A percentile compares a stretch with the other conserved stretches of the same genome.
These are phyloP conservation scores for Thermochaetoides thermophila DNA, from an alignment of 495 filamentous ascomycete genomes.

Conservation along the genomic window DNA sequence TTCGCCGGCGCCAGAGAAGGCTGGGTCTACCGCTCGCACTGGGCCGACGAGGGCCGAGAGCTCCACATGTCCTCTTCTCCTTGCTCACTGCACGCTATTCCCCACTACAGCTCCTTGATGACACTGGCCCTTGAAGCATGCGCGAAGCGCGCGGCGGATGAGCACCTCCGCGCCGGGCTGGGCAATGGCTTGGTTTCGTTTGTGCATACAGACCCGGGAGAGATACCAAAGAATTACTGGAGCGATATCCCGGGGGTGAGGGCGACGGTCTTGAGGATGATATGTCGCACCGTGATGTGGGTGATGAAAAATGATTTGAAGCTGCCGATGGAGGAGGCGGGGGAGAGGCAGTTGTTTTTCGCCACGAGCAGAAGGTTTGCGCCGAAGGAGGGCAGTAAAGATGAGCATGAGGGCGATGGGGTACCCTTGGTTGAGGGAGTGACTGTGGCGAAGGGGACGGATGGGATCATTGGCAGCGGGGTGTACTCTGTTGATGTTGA, in stretches of 20 bases:
- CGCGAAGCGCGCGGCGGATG: no score
- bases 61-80: constrained; percentile 4
- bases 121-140: constrained; percentile 7
- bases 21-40: constrained; percentile 6
- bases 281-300: background rate
- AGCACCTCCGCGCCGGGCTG: no score
- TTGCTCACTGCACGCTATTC: constrained; percentile 1
- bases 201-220: constrained; percentile 7
- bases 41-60: constrained; percentile 4
- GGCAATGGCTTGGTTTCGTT: constrained; percentile 6
- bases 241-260: background rate
- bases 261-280: background rate
- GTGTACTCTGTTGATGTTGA: background rate
- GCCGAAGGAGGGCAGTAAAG: background rate
- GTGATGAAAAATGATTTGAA: constrained; percentile 3
- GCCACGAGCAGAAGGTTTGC: constrained; percentile 3
- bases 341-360: constrained; percentile 10
- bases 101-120: constrained; percentile 9
- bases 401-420: background rate
- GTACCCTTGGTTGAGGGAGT: background rate
- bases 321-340: constrained; percentile 5
- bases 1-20: constrained; percentile 11
- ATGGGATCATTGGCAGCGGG: background rate
- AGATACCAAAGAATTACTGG: constrained; percentile 6
- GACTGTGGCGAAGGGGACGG: background rate